A percentile compares a stretch with the other conserved stretches of the same genome.
Evolutionary conservation across 805 yeast species (phyloP).

Genomic region (Spathaspora passalidarum): DNA sequence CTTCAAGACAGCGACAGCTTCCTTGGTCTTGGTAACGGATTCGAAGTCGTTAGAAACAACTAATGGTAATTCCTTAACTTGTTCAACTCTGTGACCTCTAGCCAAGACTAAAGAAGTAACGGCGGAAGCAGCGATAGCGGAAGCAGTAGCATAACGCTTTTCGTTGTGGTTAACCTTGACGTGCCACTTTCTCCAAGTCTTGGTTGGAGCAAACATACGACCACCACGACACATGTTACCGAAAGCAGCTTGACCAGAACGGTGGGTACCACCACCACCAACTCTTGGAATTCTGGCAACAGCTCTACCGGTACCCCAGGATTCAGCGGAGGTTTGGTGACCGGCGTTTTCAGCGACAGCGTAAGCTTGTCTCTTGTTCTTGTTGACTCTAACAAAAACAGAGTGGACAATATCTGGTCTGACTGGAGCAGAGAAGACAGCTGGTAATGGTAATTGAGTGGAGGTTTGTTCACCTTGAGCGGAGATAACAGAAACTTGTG

Average conservation of each 20-base stretch:
- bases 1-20: conserved; percentile 96
- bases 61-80: conserved; percentile 96
- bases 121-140: conserved; percentile 99
- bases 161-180: conserved; percentile 99
- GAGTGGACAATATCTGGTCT: conserved; percentile 99
- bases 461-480: conserved; percentile 83
- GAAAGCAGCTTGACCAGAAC: conserved; percentile 99
- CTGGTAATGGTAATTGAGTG: conserved; percentile 89
- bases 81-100: conserved; percentile 99
- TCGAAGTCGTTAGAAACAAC: conserved; percentile 93
- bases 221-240: conserved; percentile 99
- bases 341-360: conserved; percentile 99
- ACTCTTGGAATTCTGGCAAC: conserved; percentile 99
- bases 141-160: conserved; percentile 99
- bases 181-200: conserved; percentile 99
- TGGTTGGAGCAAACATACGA: conserved; percentile 99
- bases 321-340: conserved; percentile 99
- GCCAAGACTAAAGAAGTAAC: conserved; percentile 98
- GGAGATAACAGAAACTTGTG: conserved; percentile 95
- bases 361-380: conserved; percentile 99
- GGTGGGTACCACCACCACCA: conserved; percentile 99
- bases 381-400: conserved; percentile 97
- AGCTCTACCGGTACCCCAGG: conserved; percentile 99
- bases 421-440: conserved; percentile 99
- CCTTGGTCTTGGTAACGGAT: conserved; percentile 94